Percentiles rank a stretch among this genome's conserved stretches.
phyloP scores from a whole-genome alignment of 345 rosid genomes.

The Geranium rotundifolium region DNA sequence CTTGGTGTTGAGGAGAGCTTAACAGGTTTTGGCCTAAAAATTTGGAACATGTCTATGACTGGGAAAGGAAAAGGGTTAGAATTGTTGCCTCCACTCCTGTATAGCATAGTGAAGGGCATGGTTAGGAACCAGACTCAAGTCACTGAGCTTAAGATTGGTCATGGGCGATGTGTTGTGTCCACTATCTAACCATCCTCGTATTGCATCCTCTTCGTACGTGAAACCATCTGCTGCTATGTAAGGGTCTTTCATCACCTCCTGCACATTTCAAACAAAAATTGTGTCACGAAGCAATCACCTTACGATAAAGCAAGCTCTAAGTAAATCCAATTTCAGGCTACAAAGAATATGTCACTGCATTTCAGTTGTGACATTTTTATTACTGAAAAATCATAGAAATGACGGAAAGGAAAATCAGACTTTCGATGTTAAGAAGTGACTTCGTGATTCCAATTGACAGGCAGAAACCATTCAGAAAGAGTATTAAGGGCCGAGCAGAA shows the following conservation, averaged over 20 bases:
- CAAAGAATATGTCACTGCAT: no score
- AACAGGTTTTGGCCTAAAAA: no score
- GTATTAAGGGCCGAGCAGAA: neutral
- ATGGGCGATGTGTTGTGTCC: conserved; percentile 83
- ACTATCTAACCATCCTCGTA: conserved; percentile 71
- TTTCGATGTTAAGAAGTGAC: neutral
- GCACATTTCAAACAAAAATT: conserved; percentile 12
- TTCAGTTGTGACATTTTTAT: no score
- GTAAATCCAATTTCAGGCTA: neutral
- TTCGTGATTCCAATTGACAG: neutral
- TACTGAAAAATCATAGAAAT: no score
- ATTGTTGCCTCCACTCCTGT: conserved; percentile 59
- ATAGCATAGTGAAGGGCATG: conserved; percentile 77
- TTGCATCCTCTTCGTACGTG: conserved; percentile 83
- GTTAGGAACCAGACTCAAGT: conserved; percentile 63
- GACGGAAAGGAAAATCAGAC: no score
- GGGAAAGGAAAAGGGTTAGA: conserved; percentile 19
- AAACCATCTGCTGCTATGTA: conserved; percentile 83
- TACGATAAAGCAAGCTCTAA: neutral
- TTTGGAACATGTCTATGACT: no score
- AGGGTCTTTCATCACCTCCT: conserved; percentile 85
- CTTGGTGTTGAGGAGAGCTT: neutral
- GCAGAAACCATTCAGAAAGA: neutral
- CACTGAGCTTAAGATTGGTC: conserved; percentile 74
- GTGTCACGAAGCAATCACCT: no score